These are phyloP conservation scores for Blastocystis hominis DNA, from an alignment of 352 stramenopile species.

Conservation along the genomic window DNA sequence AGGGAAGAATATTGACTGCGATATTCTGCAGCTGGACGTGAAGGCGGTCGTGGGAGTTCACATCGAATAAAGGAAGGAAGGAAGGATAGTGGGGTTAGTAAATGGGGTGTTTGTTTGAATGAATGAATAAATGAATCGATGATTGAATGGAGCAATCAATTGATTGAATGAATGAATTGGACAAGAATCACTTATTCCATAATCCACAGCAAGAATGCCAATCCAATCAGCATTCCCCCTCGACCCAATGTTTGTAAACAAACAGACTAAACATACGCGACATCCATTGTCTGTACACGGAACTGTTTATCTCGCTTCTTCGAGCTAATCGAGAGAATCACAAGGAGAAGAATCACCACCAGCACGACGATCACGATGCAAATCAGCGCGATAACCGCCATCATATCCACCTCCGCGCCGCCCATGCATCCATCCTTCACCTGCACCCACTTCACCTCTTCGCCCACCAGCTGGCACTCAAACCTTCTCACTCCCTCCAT, in stretches of 20 bases:
- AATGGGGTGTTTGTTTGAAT: background rate
- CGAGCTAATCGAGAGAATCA: background rate
- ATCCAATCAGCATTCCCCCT: too few relatives aligned
- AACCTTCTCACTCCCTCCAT: background rate
- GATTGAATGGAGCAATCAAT: background rate
- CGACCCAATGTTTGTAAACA: background rate
- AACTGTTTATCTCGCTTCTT: background rate
- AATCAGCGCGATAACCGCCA: background rate
- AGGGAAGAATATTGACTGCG: constrained; percentile 59
- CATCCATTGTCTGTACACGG: background rate
- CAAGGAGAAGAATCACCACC: background rate
- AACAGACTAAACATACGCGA: background rate
- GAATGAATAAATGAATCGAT: background rate
- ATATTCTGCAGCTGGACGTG: constrained; percentile 94
- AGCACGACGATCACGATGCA: background rate
- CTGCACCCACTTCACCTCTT: background rate
- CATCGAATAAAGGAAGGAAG: background rate
- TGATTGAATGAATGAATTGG: too few relatives aligned
- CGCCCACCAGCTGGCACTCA: background rate
- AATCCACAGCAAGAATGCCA: too few relatives aligned
- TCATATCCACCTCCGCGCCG: background rate
- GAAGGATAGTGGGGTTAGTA: background rate
- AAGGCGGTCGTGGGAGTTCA: constrained; percentile 71
- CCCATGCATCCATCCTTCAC: background rate
- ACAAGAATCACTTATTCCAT: too few relatives aligned